Evolutionary conservation across 768 basidiomycete genomes (phyloP).

Genomic region (Hericium alpestre): DNA sequence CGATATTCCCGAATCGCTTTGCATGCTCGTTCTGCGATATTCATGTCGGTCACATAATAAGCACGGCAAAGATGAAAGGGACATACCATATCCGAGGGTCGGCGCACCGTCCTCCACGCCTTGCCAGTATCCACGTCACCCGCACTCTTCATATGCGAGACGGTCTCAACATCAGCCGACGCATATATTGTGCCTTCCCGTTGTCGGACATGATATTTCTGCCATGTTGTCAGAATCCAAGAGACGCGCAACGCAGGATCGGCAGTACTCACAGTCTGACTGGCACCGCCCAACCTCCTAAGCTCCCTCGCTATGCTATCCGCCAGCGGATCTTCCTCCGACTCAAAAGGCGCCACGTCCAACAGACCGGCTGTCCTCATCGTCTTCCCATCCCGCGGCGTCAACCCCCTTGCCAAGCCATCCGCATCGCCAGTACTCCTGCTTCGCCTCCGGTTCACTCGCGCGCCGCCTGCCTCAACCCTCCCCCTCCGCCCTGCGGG

Average conservation of each 20-base stretch:
- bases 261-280: constrained; percentile 30
- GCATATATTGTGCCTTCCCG: constrained; percentile 72
- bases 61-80: neutral
- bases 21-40: constrained; percentile 77
- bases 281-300: constrained; percentile 39
- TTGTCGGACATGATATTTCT: constrained; percentile 79
- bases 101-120: constrained; percentile 80
- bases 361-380: constrained; percentile 24
- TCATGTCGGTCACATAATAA: neutral
- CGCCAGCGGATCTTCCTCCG: constrained; percentile 43
- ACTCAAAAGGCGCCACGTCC: constrained; percentile 28
- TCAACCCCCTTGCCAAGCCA: constrained; percentile 1
- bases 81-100: constrained; percentile 90
- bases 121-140: constrained; percentile 75
- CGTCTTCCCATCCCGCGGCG: constrained; percentile 10
- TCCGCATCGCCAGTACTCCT: constrained; percentile 72
- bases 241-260: neutral
- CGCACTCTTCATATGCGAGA: constrained; percentile 59
- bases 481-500: constrained; percentile 20
- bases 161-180: constrained; percentile 52
- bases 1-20: constrained; percentile 79
- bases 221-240: constrained; percentile 14
- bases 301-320: constrained; percentile 71
- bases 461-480: constrained; percentile 8
- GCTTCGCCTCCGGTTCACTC: constrained; percentile 57